These are phyloP conservation scores for Trametes sp. DNA, from an alignment of 1,284 basidiomycete species.

Conservation along the genomic window DNA sequence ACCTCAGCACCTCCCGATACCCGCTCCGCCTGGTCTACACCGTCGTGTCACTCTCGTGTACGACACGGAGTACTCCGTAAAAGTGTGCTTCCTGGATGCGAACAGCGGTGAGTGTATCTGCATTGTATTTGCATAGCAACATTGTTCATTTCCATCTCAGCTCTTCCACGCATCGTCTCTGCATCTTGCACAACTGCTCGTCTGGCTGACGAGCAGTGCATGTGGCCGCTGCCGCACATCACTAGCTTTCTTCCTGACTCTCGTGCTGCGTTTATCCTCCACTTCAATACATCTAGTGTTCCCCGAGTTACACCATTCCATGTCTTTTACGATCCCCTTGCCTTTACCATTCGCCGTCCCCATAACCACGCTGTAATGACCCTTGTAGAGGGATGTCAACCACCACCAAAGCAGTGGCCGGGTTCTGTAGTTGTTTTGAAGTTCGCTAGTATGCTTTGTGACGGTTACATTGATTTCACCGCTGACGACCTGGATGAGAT, in stretches of 20 bases:
- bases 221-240: neutral
- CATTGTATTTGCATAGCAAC: too few species aligned
- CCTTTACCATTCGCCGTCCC: neutral
- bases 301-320: neutral
- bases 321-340: neutral
- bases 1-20: too few species aligned
- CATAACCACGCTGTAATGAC: neutral
- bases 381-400: neutral
- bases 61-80: too few species aligned
- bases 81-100: too few species aligned
- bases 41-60: too few species aligned
- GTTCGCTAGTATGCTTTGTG: neutral
- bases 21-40: too few species aligned
- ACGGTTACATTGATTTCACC: neutral
- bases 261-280: neutral
- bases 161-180: neutral
- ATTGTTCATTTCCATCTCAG: too few species aligned
- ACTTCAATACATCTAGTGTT: neutral
- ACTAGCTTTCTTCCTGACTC: neutral
- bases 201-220: neutral
- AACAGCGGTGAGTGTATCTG: too few species aligned
- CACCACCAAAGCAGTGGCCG: neutral
- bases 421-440: neutral
- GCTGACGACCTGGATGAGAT: neutral
- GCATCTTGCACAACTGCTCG: neutral